These are phyloP conservation scores for Entomortierella beljakovae DNA, from an alignment of 192 early-diverging fungal genomes.

Conservation along the genomic window DNA sequence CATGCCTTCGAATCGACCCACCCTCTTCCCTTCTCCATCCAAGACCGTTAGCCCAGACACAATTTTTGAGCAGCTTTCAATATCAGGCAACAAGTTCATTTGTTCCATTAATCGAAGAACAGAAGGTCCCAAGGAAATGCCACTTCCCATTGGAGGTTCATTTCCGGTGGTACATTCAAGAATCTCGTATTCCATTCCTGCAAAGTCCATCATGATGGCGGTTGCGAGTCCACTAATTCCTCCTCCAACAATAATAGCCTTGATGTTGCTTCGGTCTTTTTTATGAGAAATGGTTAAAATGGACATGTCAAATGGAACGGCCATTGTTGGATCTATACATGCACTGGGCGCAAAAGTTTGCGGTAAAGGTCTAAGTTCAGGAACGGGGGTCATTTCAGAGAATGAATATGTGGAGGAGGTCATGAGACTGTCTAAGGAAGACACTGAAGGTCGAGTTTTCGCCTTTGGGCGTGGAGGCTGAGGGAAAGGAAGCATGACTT, in stretches of 20 bases:
- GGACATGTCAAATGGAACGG: constrained; percentile 48
- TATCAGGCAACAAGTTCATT: constrained; percentile 27
- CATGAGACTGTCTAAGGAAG: too few species aligned
- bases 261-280: constrained; percentile 22
- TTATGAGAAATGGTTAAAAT: constrained; percentile 46
- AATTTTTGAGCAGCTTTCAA: constrained; percentile 26
- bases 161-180: constrained; percentile 35
- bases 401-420: constrained; percentile 15
- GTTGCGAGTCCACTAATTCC: constrained; percentile 43
- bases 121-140: constrained; percentile 26
- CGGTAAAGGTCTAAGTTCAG: constrained; percentile 33
- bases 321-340: constrained; percentile 13
- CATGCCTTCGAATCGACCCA: constrained; percentile 24
- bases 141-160: constrained; percentile 15
- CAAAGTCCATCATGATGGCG: constrained; percentile 50
- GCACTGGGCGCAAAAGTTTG: constrained; percentile 25
- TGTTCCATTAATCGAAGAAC: constrained; percentile 46
- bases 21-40: constrained; percentile 8
- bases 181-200: constrained; percentile 46
- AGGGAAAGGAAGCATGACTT: too few species aligned
- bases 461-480: too few species aligned
- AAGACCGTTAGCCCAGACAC: constrained; percentile 21
- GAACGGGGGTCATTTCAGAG: not conserved
- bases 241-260: constrained; percentile 51
- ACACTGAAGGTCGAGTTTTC: constrained; percentile 17